Evolutionary conservation across 2,329 filamentous ascomycete genomes (phyloP).

Genomic region (Aspergillaceae sp.): DNA sequence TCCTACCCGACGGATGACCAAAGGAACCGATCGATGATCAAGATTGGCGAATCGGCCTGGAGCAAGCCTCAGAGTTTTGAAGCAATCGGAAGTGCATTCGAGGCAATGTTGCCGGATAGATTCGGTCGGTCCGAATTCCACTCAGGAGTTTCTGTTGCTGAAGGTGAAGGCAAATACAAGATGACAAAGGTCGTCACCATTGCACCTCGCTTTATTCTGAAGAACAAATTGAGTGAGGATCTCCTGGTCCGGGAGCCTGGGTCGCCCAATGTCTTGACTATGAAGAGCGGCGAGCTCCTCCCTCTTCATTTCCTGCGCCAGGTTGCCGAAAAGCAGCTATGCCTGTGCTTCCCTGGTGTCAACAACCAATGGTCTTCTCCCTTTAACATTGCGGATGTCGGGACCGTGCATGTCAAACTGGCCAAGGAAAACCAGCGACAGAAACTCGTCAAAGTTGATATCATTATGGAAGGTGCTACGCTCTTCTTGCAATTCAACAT

Average conservation of each 20-base stretch:
- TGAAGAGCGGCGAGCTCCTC: conserved; percentile 69
- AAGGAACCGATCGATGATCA: conserved; percentile 80
- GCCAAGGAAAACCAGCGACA: conserved; percentile 85
- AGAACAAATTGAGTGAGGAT: conserved; percentile 85
- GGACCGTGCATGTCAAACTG: conserved; percentile 86
- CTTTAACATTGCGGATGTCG: conserved; percentile 93
- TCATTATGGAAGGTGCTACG: conserved; percentile 85
- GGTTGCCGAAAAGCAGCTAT: conserved; percentile 75
- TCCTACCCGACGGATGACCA: conserved; percentile 83
- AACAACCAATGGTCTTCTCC: conserved; percentile 98
- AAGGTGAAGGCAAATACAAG: conserved; percentile 96
- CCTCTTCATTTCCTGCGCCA: conserved; percentile 86
- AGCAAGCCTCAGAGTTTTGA: conserved; percentile 98
- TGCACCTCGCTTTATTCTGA: conserved; percentile 82
- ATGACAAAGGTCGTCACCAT: conserved; percentile 92
- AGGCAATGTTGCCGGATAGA: conserved; percentile 70
- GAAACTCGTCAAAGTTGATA: conserved; percentile 74
- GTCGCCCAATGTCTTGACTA: conserved; percentile 71
- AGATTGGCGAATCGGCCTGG: conserved; percentile 85
- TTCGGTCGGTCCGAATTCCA: conserved; percentile 74
- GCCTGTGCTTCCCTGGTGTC: conserved; percentile 82
- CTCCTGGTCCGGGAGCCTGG: conserved; percentile 86
- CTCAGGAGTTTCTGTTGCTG: conserved; percentile 76
- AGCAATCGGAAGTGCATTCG: conserved; percentile 85
- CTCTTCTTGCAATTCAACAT: conserved; percentile 86